A percentile compares a stretch with the other conserved stretches of the same genome.
phyloP scores from a whole-genome alignment of 2,329 filamentous ascomycete species.

The Fusarium zealandicum region DNA sequence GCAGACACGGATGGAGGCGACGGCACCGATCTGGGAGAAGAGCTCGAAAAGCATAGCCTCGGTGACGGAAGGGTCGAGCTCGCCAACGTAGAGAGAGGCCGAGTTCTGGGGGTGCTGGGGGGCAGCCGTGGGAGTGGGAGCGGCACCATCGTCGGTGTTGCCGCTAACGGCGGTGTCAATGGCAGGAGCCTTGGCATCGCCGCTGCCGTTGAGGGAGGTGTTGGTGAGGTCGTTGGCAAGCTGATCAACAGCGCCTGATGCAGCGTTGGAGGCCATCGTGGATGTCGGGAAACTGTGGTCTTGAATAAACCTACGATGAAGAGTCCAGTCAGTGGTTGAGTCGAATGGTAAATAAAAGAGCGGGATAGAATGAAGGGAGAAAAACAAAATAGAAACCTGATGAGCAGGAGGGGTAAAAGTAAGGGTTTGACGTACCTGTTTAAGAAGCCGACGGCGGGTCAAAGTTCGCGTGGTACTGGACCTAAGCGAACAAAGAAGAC shows the following conservation, averaged over 20 bases:
- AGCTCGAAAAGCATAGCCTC: conserved; percentile 99
- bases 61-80: conserved; percentile 96
- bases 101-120: conserved; percentile 83
- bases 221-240: conserved; percentile 80
- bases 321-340: conserved; percentile 23
- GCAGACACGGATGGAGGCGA: conserved; percentile 99
- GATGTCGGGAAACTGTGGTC: conserved; percentile 27
- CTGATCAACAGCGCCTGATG: conserved; percentile 74
- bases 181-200: conserved; percentile 70
- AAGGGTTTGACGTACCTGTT: conserved; percentile 28
- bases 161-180: conserved; percentile 76
- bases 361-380: background rate
- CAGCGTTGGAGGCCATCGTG: conserved; percentile 68
- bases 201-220: conserved; percentile 71
- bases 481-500: conserved; percentile 41
- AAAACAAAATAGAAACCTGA: conserved; percentile 1
- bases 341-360: conserved; percentile 21
- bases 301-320: conserved; percentile 29
- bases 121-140: conserved; percentile 75
- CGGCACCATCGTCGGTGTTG: conserved; percentile 65
- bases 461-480: conserved; percentile 40
- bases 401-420: conserved; percentile 18
- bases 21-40: conserved; percentile 98
- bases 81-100: conserved; percentile 97
- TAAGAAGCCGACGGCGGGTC: conserved; percentile 32